Percentiles rank a stretch among this genome's conserved stretches.
These are phyloP conservation scores for Salix suchowensis DNA, from an alignment of 345 rosid species.

Conservation along the genomic window DNA sequence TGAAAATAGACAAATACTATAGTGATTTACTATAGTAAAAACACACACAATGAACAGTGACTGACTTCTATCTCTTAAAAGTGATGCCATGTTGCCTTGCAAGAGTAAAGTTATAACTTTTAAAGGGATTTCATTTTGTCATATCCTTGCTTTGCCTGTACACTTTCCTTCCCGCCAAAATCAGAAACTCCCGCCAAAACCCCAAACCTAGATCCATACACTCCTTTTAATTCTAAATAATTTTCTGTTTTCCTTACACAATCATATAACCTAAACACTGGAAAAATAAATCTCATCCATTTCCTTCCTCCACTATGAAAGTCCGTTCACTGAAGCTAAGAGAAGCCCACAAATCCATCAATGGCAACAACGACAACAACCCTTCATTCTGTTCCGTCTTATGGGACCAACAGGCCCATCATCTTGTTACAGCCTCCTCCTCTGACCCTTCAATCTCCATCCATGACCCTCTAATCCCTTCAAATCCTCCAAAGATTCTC, in stretches of 20 bases:
- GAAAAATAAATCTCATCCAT: not conserved
- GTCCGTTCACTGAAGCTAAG: constrained; percentile 71
- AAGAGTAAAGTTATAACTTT: too few relatives aligned
- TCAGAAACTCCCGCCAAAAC: constrained; percentile 12
- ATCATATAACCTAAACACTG: not conserved
- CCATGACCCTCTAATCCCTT: constrained; percentile 66
- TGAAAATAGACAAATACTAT: too few relatives aligned
- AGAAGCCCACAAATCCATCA: constrained; percentile 64
- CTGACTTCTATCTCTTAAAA: too few relatives aligned
- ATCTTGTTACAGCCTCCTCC: constrained; percentile 83
- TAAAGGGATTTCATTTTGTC: too few relatives aligned
- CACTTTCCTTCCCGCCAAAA: constrained; percentile 19
- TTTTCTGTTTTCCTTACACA: not conserved
- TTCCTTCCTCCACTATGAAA: constrained; percentile 49
- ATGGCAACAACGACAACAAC: constrained; percentile 15
- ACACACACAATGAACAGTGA: too few relatives aligned
- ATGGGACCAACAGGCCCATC: constrained; percentile 76
- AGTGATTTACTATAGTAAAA: too few relatives aligned
- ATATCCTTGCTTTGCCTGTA: too few relatives aligned
- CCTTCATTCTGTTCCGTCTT: constrained; percentile 77
- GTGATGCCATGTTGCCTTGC: too few relatives aligned
- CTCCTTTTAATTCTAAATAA: not conserved
- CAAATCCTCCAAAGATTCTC: constrained; percentile 55
- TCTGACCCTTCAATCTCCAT: constrained; percentile 67
- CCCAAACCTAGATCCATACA: not conserved